Conservation (phyloP, 2,329 filamentous ascomycete species). For the Aureobasidium sp. region DNA sequence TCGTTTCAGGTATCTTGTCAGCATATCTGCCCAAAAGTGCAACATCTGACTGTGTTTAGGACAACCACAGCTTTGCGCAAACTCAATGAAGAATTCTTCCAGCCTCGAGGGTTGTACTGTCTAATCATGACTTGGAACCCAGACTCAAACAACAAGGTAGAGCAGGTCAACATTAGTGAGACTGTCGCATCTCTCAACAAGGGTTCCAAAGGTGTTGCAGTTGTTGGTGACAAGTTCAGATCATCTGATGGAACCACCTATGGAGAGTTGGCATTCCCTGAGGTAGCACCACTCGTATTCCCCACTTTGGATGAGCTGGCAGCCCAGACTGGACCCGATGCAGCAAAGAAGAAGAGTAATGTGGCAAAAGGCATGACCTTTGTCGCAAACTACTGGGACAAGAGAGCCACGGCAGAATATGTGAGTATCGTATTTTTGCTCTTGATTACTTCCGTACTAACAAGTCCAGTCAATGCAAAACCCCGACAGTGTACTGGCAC, state of each 20-base stretch:
- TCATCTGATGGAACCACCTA: constrained; percentile 3
- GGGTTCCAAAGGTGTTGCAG: neutral
- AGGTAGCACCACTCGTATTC: constrained; percentile 41
- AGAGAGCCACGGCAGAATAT: constrained; percentile 6
- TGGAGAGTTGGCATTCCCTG: constrained; percentile 34
- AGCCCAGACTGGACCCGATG: neutral
- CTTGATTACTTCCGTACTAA: neutral
- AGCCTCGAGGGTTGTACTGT: constrained; percentile 14
- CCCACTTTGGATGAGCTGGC: constrained; percentile 7
- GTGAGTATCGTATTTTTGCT: neutral
- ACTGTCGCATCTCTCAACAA: neutral
- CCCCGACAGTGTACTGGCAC: neutral
- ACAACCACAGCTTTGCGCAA: constrained; percentile 8
- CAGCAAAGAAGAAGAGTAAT: neutral
- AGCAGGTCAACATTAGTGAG: constrained; percentile 3
- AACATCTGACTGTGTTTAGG: neutral
- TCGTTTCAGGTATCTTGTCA: neutral
- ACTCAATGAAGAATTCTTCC: constrained; percentile 19
- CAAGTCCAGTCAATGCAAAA: constrained; percentile 5
- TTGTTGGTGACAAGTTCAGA: neutral
- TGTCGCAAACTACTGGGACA: constrained; percentile 7
- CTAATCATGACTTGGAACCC: constrained; percentile 13
- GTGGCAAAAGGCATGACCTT: neutral
- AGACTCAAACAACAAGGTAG: neutral
- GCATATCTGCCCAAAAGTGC: too few species aligned